These are phyloP conservation scores for Lablab purpureus DNA, from an alignment of 306 rosid genomes.

Conservation along the genomic window DNA sequence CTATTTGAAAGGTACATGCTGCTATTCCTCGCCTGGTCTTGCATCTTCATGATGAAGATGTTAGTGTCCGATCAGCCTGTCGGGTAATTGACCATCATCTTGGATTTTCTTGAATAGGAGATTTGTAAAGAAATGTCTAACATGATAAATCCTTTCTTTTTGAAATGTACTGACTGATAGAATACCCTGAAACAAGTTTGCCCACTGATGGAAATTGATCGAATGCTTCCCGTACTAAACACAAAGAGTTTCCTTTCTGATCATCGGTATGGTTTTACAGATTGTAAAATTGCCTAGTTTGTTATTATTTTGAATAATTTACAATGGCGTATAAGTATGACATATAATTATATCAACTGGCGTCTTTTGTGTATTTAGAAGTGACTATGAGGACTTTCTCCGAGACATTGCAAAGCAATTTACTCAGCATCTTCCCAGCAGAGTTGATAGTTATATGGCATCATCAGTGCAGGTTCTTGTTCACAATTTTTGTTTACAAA, in stretches of 20 bases:
- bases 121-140: slow-evolving; percentile 36
- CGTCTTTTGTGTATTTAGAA: slow-evolving; percentile 57
- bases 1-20: slow-evolving; percentile 73
- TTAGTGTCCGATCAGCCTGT: slow-evolving; percentile 82
- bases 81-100: slow-evolving; percentile 72
- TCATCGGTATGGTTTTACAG: slow-evolving; percentile 67
- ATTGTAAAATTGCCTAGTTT: slow-evolving; percentile 31
- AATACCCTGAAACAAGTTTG: slow-evolving; percentile 73
- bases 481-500: slow-evolving; percentile 2
- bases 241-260: slow-evolving; percentile 81
- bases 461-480: slow-evolving; percentile 75
- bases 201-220: slow-evolving; percentile 76
- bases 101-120: slow-evolving; percentile 40
- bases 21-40: slow-evolving; percentile 87
- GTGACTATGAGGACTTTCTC: slow-evolving; percentile 82
- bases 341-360: slow-evolving; percentile 7
- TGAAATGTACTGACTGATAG: slow-evolving; percentile 48
- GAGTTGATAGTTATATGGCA: slow-evolving; percentile 86
- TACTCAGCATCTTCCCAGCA: slow-evolving; percentile 74
- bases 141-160: slow-evolving; percentile 27
- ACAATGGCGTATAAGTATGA: background rate
- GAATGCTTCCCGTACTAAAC: slow-evolving; percentile 60
- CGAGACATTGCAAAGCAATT: slow-evolving; percentile 84
- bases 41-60: slow-evolving; percentile 86
- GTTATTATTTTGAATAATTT: slow-evolving; percentile 27